Base-by-base conservation (phyloP, 352 stramenopile genomes). In the Peronospora farinosa region DNA sequence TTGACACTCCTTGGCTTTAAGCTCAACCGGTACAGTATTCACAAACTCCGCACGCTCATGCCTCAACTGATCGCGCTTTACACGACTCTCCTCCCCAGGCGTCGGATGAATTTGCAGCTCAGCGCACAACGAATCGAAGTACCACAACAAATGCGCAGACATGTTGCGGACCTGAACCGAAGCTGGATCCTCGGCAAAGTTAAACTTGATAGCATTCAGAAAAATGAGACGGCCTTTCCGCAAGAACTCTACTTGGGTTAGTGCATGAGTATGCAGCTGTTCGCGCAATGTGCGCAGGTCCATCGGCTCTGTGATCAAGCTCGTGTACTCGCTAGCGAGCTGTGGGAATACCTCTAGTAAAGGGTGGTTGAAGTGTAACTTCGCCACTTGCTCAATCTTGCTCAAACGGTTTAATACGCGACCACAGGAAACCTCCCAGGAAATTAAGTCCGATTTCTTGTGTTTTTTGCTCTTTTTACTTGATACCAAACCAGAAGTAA, bases 131-230 rank as follows among this genome's bases (percentile, higher is more conserved):
- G 82, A 87, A 53, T 89, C 74, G 36, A 93, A 93, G 49, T 91
- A 90, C 82, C 82, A 93, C 51, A 76, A 41, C 54, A 93, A 60
- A 38, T 93, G 83, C 0, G 37, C 58, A 39, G 80, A 86, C 75
- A 91, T 89, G 7, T 91, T 73, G n/a, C 83, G 83, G 9, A 93
- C 78, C 28, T 90, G 80, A 4, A 68, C 52, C 17, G 80, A 92
- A 30, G 78, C 76, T 0, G 63, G 62, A 36, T 93, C 83, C 17
- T 75, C 72, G 2, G 76, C 80, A 37, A 66, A 81, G 55, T 93
- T 93, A 58, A 93, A 93, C 42, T 57, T 72, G 43, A 86, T 71
- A n/a, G 83, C 83, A 25, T 93, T 93, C 51, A 85, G 64, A 57
- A 92, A 92, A 19, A 89, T 86, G 6, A 88, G 50, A 0, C 72